A percentile compares a stretch with the other conserved stretches of the same genome.
Conservation (phyloP, 2,329 filamentous ascomycete genomes). For the Calcarisporium arbuscula region DNA sequence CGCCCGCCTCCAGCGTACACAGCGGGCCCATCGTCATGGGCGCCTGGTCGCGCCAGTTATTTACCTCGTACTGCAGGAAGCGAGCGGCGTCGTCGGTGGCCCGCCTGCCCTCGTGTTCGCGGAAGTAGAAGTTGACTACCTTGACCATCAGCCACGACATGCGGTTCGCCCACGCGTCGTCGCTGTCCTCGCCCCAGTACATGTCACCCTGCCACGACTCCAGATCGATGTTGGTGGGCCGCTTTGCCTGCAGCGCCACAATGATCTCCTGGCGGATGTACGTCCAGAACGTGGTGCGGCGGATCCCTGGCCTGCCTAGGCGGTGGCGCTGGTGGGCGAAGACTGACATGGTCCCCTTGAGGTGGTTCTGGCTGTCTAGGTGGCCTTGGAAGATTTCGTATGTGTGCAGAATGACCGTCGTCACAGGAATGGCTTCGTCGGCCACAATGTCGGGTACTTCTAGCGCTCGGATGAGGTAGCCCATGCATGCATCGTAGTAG, state of each 20-base stretch:
- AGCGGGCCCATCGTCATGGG: slow-evolving; percentile 4
- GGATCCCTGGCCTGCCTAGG: slow-evolving; percentile 3
- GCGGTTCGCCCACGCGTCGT: slow-evolving; percentile 7
- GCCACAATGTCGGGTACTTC: slow-evolving; percentile 3
- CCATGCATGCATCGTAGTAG: slow-evolving; percentile 6
- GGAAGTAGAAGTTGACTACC: slow-evolving; percentile 7
- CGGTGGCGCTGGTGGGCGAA: slow-evolving; percentile 5
- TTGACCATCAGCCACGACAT: slow-evolving; percentile 6
- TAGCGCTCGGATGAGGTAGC: slow-evolving; percentile 4
- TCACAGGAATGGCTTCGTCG: slow-evolving; percentile 5
- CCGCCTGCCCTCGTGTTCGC: not conserved
- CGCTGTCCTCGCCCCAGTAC: slow-evolving; percentile 4
- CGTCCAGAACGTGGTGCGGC: slow-evolving; percentile 7
- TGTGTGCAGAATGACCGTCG: slow-evolving; percentile 8
- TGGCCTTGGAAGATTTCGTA: slow-evolving; percentile 6
- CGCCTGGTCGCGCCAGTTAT: slow-evolving; percentile 3
- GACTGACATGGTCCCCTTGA: slow-evolving; percentile 4
- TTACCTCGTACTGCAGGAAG: not conserved
- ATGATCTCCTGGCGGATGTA: slow-evolving; percentile 8
- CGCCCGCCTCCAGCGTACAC: not conserved
- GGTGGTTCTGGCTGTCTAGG: slow-evolving; percentile 4
- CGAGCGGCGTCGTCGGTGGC: not conserved
- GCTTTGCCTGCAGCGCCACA: slow-evolving; percentile 4
- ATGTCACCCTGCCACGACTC: slow-evolving; percentile 4
- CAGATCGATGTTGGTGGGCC: slow-evolving; percentile 6